These are phyloP conservation scores for Aaosphaeria arxii DNA, from an alignment of 2,329 filamentous ascomycete species.

Conservation along the genomic window DNA sequence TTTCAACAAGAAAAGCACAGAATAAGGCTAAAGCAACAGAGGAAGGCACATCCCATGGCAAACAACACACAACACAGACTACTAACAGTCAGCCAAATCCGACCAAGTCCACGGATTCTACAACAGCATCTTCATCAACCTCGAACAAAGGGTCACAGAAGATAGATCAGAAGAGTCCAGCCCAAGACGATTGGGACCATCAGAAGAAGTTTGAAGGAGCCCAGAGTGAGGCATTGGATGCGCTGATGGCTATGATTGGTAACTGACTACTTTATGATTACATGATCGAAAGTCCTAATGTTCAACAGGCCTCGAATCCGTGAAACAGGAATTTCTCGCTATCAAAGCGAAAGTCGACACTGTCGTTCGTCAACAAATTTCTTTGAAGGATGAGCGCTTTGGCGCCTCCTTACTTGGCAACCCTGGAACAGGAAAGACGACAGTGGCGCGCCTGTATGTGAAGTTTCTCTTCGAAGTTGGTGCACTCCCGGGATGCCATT, in stretches of 20 bases:
- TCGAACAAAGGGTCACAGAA: conserved; percentile 3
- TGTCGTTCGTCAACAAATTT: conserved; percentile 54
- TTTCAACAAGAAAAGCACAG: background rate
- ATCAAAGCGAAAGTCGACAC: conserved; percentile 65
- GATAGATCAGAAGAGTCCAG: conserved; percentile 10
- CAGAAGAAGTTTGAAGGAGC: conserved; percentile 56
- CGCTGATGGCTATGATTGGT: conserved; percentile 68
- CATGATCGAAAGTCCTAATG: conserved; percentile 1
- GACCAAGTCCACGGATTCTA: background rate
- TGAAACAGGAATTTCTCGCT: conserved; percentile 62
- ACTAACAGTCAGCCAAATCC: no score
- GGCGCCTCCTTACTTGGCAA: conserved; percentile 66
- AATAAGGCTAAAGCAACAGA: background rate
- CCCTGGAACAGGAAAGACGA: conserved; percentile 79
- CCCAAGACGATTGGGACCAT: conserved; percentile 57
- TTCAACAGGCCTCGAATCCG: conserved; percentile 54
- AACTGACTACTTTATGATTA: background rate
- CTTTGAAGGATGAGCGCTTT: conserved; percentile 58
- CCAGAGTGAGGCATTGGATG: conserved; percentile 55
- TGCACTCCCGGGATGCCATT: conserved; percentile 57
- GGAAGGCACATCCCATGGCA: background rate
- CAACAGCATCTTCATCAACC: background rate
- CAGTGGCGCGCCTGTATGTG: conserved; percentile 68
- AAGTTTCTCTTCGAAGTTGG: conserved; percentile 62
- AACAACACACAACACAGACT: no score